Evolutionary conservation across 495 filamentous ascomycete species (phyloP), one percentile per base, ranked within the genome.

Genomic region (Polyplosphaeria fusca): DNA sequence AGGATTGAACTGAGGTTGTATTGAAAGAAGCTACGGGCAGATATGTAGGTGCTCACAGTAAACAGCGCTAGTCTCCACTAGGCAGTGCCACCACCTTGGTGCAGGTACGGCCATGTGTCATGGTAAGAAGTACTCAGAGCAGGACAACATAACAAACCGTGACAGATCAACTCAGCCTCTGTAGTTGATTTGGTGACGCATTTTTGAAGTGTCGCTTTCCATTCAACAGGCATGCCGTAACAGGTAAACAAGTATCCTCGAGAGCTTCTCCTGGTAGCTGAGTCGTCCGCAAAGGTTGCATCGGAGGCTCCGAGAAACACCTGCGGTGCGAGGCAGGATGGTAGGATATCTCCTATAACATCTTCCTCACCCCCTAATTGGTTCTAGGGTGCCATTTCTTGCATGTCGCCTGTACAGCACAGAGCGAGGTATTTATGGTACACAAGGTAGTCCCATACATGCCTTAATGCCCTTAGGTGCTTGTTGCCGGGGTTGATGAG

Each of bases 161-260:
- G n/a, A n/a, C n/a, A n/a, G n/a, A n/a, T 27, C 1, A 68, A 39
- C 28, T 68, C 63, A 2, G 66, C 60, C 43, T 70, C 60, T 28
- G 66, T 67, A 16, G 66, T 70, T 13, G 65, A 68, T n/a, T 60
- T 68, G 2, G 64, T 67, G 16, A 67, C 63, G 4, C 45, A 63
- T 24, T 60, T 47, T 48, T 68, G 63, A 25, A 66, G 56, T 14
- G 55, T 63, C 2, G 65, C 60, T 40, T 64, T 54, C 60, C 52
- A 68, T n/a, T 51, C 58, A 27, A 68, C 60, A 12, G 65, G 38
- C 18, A 59, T 47, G 12, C 57, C 55, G 40, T 55, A 70, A 3
- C 67, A 44, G 18, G 60, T 64, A 9, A 68, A 67, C 0, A 67
- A 19, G 45, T 64, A 70, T 0, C 47, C 65, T 35, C 61, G 50